phyloP scores from a whole-genome alignment of 2,329 filamentous ascomycete species.

The Blumeria hordei region DNA sequence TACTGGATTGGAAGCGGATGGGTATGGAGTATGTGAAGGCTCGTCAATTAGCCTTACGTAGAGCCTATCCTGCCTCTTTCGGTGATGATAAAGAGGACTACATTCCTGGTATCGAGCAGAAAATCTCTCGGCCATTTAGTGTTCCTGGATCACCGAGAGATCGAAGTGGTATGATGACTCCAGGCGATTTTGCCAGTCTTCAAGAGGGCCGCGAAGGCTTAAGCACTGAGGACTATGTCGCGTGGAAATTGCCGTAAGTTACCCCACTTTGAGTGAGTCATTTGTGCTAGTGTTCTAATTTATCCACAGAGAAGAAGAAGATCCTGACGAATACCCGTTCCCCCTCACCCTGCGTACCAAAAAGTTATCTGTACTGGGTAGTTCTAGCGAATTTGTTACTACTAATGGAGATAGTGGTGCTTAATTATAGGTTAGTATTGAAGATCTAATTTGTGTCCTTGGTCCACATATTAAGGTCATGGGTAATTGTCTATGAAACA shows the following conservation, averaged over 20 bases:
- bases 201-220: slow-evolving; percentile 86
- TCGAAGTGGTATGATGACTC: slow-evolving; percentile 92
- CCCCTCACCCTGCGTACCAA: slow-evolving; percentile 37
- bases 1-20: slow-evolving; percentile 98
- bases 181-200: slow-evolving; percentile 86
- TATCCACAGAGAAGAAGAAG: slow-evolving; percentile 59
- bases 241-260: slow-evolving; percentile 93
- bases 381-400: slow-evolving; percentile 10
- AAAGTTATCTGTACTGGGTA: slow-evolving; percentile 11
- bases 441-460: not conserved
- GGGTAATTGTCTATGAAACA: no score
- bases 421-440: not conserved
- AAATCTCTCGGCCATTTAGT: slow-evolving; percentile 84
- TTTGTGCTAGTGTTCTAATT: slow-evolving; percentile 4
- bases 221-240: slow-evolving; percentile 90
- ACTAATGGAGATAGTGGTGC: slow-evolving; percentile 10
- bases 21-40: slow-evolving; percentile 98
- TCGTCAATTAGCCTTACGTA: slow-evolving; percentile 67
- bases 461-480: no score
- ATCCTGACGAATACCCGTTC: slow-evolving; percentile 55
- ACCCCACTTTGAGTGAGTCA: not conserved
- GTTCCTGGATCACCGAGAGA: slow-evolving; percentile 84
- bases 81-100: slow-evolving; percentile 60
- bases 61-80: slow-evolving; percentile 80
- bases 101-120: slow-evolving; percentile 79